Evolutionary conservation across 129 eudicot genomes (phyloP).

Genomic region (Helichrysum umbraculigerum): DNA sequence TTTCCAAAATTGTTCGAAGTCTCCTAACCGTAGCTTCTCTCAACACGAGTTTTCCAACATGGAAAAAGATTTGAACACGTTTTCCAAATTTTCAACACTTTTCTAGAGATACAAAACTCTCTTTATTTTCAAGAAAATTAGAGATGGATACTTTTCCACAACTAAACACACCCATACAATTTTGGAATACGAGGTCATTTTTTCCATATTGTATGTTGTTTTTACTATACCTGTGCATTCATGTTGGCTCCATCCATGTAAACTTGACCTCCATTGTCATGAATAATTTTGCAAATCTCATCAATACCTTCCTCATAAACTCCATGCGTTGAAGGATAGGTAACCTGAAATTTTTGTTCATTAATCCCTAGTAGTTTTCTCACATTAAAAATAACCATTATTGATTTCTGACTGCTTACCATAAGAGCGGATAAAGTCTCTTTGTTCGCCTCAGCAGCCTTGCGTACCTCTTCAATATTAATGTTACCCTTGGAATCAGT

Average conservation of each 20-base stretch:
- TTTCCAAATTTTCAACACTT: no score
- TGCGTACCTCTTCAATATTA: conserved; percentile 75
- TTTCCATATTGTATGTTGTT: neutral
- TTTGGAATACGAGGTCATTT: neutral
- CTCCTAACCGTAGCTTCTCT: no score
- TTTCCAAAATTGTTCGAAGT: no score
- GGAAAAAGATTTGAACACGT: no score
- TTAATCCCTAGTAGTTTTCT: neutral
- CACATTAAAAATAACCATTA: neutral
- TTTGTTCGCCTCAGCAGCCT: conserved; percentile 93
- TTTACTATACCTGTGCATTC: conserved; percentile 83
- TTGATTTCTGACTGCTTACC: conserved; percentile 40
- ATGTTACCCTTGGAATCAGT: conserved; percentile 96
- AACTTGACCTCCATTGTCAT: conserved; percentile 97
- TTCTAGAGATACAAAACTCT: no score
- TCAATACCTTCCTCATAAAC: conserved; percentile 98
- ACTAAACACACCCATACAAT: neutral
- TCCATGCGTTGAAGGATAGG: conserved; percentile 98
- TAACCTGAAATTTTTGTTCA: conserved; percentile 51
- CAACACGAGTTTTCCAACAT: no score
- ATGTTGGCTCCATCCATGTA: conserved; percentile 99
- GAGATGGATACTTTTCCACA: no score
- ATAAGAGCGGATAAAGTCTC: conserved; percentile 80
- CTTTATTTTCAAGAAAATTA: no score
- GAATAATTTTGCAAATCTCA: conserved; percentile 91